Percentiles rank a stretch among this genome's conserved stretches.
These are phyloP conservation scores for Anthoceros angustus DNA, from an alignment of 225 moss, liverwort and hornwort genomes.

Conservation along the genomic window DNA sequence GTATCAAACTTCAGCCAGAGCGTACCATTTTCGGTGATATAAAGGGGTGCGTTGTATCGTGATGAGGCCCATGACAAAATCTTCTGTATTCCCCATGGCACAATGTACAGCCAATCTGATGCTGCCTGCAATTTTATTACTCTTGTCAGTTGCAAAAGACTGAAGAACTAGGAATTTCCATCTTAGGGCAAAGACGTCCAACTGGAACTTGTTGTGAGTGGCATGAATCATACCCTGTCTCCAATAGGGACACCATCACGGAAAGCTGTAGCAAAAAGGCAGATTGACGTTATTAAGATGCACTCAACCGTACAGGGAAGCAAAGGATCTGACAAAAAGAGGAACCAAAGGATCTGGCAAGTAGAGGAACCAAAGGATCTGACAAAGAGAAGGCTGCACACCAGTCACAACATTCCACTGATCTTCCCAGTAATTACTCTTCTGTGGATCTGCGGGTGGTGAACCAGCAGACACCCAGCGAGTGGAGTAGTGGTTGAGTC, in stretches of 20 bases:
- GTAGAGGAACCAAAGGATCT: no score
- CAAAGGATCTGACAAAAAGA: background rate
- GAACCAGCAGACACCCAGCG: constrained; percentile 35
- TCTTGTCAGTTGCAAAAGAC: background rate
- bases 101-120: constrained; percentile 37
- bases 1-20: background rate
- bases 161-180: background rate
- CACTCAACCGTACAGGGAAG: background rate
- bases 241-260: constrained; percentile 50
- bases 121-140: constrained; percentile 28
- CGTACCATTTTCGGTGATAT: constrained; percentile 49
- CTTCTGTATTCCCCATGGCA: constrained; percentile 37
- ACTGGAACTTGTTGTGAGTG: no score
- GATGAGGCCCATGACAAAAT: constrained; percentile 30
- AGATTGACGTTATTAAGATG: background rate
- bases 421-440: constrained; percentile 42
- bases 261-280: constrained; percentile 21
- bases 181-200: background rate
- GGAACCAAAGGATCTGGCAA: background rate
- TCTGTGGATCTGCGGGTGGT: constrained; percentile 17
- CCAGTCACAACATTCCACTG: constrained; percentile 38
- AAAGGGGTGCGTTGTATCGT: constrained; percentile 37
- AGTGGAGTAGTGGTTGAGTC: constrained; percentile 65
- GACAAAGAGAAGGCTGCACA: constrained; percentile 7
- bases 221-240: constrained; percentile 17